A percentile compares a stretch with the other conserved stretches of the same genome.
These are phyloP conservation scores for Allium cepa DNA, from an alignment of 106 monocot species.

Conservation along the genomic window DNA sequence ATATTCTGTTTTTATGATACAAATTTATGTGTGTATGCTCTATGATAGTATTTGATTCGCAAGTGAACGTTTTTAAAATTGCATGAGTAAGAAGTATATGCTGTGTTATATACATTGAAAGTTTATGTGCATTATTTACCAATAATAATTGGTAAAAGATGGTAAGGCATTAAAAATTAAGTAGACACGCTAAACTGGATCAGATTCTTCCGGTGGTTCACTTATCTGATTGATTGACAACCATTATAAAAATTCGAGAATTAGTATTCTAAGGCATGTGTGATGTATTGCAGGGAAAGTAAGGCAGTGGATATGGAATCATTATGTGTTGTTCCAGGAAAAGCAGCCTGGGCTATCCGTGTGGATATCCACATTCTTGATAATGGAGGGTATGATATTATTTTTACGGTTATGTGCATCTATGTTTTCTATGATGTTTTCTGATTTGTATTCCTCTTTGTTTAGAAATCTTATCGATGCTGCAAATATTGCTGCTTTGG, in stretches of 20 bases:
- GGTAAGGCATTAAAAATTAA: too few relatives aligned
- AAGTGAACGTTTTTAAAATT: too few relatives aligned
- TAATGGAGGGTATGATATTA: conserved; percentile 79
- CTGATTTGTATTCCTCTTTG: conserved; percentile 10
- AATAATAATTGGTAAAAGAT: too few relatives aligned
- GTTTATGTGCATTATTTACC: not conserved
- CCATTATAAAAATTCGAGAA: not conserved
- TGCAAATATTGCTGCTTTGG: conserved; percentile 91
- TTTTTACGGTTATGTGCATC: conserved; percentile 3
- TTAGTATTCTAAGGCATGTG: conserved; percentile 3
- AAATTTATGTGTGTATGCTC: too few relatives aligned
- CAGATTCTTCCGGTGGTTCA: too few relatives aligned
- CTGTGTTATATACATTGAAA: too few relatives aligned
- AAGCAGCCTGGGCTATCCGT: conserved; percentile 86
- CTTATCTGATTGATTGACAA: too few relatives aligned
- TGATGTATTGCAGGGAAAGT: conserved; percentile 67
- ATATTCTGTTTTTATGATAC: too few relatives aligned
- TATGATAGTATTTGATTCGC: too few relatives aligned
- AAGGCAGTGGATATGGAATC: conserved; percentile 98
- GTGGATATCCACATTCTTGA: conserved; percentile 96
- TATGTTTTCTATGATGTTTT: not conserved
- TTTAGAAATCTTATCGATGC: conserved; percentile 97
- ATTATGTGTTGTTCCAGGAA: conserved; percentile 86
- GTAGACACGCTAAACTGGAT: too few relatives aligned
- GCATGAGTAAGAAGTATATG: too few relatives aligned